A percentile compares a stretch with the other conserved stretches of the same genome.
These are phyloP conservation scores for Clarireedia paspali DNA, from an alignment of 2,329 filamentous ascomycete genomes.

Conservation along the genomic window DNA sequence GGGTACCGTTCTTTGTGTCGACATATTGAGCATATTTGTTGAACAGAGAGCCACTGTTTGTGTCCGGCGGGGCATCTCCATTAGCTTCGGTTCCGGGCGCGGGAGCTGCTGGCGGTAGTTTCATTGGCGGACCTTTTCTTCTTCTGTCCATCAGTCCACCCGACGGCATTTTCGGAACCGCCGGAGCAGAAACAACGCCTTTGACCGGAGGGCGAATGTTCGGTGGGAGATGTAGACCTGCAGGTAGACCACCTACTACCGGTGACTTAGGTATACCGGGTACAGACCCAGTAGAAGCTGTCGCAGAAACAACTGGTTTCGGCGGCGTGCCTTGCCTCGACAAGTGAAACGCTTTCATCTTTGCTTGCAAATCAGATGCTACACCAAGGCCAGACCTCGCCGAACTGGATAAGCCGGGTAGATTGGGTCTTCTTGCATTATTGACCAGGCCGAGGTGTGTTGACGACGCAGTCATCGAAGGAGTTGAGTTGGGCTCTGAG, in stretches of 20 bases:
- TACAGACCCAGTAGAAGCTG: conserved; percentile 31
- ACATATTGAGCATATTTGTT: conserved; percentile 74
- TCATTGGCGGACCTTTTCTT: conserved; percentile 34
- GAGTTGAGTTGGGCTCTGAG: conserved; percentile 42
- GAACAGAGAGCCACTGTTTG: conserved; percentile 39
- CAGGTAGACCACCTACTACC: conserved; percentile 34
- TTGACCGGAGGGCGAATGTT: conserved; percentile 40
- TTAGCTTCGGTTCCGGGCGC: conserved; percentile 16
- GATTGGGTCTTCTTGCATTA: conserved; percentile 46
- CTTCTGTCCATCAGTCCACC: conserved; percentile 61
- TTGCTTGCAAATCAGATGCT: conserved; percentile 57
- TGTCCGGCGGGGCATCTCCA: conserved; percentile 14
- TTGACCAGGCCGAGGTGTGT: conserved; percentile 73
- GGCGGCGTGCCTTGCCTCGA: conserved; percentile 48
- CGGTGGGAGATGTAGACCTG: conserved; percentile 35
- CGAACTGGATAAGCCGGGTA: conserved; percentile 10
- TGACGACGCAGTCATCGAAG: conserved; percentile 69
- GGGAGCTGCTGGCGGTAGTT: conserved; percentile 18
- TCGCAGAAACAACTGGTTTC: conserved; percentile 22
- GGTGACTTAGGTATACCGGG: conserved; percentile 19
- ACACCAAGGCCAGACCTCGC: conserved; percentile 31
- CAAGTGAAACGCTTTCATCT: conserved; percentile 62
- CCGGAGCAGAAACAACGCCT: conserved; percentile 43
- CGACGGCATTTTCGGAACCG: conserved; percentile 33
- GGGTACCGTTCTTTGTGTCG: conserved; percentile 79